These are phyloP conservation scores for Ophiognomonia clavigignenti-juglandacearum DNA, from an alignment of 2,329 filamentous ascomycete genomes.

Conservation along the genomic window DNA sequence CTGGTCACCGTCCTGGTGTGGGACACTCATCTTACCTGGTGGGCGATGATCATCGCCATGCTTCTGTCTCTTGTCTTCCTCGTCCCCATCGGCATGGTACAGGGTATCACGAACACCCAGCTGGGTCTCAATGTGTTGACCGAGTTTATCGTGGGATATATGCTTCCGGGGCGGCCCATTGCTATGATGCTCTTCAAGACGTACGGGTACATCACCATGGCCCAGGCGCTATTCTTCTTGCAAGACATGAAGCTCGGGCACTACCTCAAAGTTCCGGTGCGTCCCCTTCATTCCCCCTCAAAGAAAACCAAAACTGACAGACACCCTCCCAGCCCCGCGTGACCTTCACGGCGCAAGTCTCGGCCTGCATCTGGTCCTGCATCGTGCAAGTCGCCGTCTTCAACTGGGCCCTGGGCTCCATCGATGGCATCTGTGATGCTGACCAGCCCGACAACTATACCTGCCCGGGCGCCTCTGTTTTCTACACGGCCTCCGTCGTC, in stretches of 20 bases:
- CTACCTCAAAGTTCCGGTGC: slow-evolving; percentile 34
- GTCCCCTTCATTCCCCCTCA: not conserved
- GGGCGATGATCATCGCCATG: slow-evolving; percentile 21
- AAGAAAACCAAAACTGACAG: not conserved
- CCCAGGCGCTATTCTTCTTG: slow-evolving; percentile 33
- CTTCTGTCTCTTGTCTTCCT: slow-evolving; percentile 25
- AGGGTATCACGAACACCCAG: slow-evolving; percentile 27
- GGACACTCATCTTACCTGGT: slow-evolving; percentile 17
- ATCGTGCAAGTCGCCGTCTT: slow-evolving; percentile 39
- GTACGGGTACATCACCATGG: slow-evolving; percentile 44
- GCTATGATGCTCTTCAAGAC: slow-evolving; percentile 52
- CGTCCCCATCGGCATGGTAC: slow-evolving; percentile 29
- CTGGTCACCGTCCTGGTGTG: slow-evolving; percentile 13
- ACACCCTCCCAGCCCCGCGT: slow-evolving; percentile 23
- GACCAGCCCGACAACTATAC: slow-evolving; percentile 25
- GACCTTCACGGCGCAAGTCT: slow-evolving; percentile 25
- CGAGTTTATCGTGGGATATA: slow-evolving; percentile 47
- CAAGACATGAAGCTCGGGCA: slow-evolving; percentile 39
- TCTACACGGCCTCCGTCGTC: slow-evolving; percentile 33
- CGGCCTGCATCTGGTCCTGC: slow-evolving; percentile 24
- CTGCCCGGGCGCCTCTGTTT: slow-evolving; percentile 28
- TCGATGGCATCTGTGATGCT: slow-evolving; percentile 38
- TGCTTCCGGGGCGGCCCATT: slow-evolving; percentile 44
- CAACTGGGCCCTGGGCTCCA: slow-evolving; percentile 35
- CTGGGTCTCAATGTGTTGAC: slow-evolving; percentile 46